Conservation (phyloP, 1,284 basidiomycete genomes). For the Apiotrichum gamsii region DNA sequence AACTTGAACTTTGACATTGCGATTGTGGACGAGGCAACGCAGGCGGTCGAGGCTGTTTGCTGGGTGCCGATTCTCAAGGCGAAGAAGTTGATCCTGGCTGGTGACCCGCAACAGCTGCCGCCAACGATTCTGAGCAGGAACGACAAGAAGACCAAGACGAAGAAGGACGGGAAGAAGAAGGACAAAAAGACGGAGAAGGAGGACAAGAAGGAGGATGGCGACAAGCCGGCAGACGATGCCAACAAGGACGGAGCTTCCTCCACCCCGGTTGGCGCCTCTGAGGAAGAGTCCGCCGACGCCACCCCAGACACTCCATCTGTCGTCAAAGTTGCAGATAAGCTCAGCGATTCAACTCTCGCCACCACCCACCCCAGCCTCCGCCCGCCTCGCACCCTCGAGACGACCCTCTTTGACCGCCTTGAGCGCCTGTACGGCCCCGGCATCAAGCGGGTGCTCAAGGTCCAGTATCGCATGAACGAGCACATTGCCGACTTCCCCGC, state of each 20-base stretch:
- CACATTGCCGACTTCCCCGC: slow-evolving; percentile 85
- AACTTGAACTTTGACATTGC: slow-evolving; percentile 79
- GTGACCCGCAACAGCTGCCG: slow-evolving; percentile 78
- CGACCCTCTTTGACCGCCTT: slow-evolving; percentile 84
- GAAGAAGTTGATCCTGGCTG: slow-evolving; percentile 79
- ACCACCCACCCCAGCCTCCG: slow-evolving; percentile 44
- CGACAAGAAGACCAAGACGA: slow-evolving; percentile 13
- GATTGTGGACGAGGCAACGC: slow-evolving; percentile 93
- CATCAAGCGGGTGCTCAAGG: slow-evolving; percentile 78
- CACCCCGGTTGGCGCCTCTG: not conserved
- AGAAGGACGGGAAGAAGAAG: slow-evolving; percentile 19
- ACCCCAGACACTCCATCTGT: too few species aligned
- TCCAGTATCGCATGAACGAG: slow-evolving; percentile 85
- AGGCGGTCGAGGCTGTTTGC: slow-evolving; percentile 92
- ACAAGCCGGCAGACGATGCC: not conserved
- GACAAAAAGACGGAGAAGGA: slow-evolving; percentile 8
- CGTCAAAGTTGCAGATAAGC: too few species aligned
- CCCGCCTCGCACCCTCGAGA: slow-evolving; percentile 71
- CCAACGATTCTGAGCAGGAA: slow-evolving; percentile 74
- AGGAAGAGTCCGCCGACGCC: not conserved
- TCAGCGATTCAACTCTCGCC: not conserved
- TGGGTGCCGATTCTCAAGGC: slow-evolving; percentile 89
- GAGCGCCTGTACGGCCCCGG: slow-evolving; percentile 75
- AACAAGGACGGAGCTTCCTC: not conserved
- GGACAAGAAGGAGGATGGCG: slow-evolving; percentile 1